Conservation (phyloP, 192 early-diverging fungal genomes). For the Rhizophagus sp. region DNA sequence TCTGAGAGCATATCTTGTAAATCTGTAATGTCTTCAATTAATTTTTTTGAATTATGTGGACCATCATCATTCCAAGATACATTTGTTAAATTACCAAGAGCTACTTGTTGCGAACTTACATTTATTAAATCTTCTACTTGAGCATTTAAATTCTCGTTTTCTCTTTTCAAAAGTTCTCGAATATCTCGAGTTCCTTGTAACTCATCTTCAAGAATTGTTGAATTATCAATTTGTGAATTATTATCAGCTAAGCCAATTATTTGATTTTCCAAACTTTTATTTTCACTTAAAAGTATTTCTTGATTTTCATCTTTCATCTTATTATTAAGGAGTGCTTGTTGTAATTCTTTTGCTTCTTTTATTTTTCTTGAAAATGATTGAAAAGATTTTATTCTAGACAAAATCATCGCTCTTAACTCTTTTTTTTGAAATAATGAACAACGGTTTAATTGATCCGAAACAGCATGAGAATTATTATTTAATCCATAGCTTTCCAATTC, state of each 20-base stretch:
- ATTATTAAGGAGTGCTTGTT: not conserved
- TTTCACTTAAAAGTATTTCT: too few species aligned
- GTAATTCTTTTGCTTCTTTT: not conserved
- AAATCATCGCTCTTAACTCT: not conserved
- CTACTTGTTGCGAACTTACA: constrained; percentile 9
- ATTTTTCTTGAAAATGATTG: not conserved
- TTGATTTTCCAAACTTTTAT: too few species aligned
- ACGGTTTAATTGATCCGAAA: not conserved
- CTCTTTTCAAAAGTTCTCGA: not conserved
- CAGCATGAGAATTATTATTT: not conserved
- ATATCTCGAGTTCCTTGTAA: not conserved
- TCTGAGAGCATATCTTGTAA: constrained; percentile 9
- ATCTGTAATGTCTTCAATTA: not conserved
- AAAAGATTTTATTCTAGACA: not conserved
- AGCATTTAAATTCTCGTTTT: not conserved
- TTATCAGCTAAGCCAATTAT: too few species aligned
- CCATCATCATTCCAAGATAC: not conserved
- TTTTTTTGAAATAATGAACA: not conserved
- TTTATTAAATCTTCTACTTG: not conserved
- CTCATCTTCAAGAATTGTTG: not conserved
- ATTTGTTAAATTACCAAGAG: not conserved
- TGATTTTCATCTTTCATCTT: not conserved
- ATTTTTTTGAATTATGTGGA: not conserved
- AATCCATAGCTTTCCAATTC: not conserved
- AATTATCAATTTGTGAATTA: not conserved